phyloP scores from a whole-genome alignment of 208 protist species.

The Porcisia deanei region DNA sequence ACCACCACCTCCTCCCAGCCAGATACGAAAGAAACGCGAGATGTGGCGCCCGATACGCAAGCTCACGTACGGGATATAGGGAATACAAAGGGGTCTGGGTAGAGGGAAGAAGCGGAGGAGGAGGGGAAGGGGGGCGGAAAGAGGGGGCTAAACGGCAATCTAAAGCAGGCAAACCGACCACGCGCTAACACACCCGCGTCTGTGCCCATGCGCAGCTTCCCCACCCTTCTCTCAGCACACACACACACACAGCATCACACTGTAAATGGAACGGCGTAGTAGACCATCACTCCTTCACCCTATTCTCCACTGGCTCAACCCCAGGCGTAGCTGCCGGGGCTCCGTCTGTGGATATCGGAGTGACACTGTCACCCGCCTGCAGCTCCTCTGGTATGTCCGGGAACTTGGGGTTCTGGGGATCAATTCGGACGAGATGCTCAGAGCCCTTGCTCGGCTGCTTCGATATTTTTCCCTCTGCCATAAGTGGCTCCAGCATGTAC shows the following conservation, averaged over 20 bases:
- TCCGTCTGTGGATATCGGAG: conserved; percentile 4
- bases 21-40: background rate
- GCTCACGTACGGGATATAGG: background rate
- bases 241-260: background rate
- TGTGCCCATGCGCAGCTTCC: too few relatives aligned
- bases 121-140: too few relatives aligned
- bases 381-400: conserved; percentile 88
- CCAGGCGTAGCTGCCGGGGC: background rate
- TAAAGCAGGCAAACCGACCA: background rate
- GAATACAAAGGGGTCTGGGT: background rate
- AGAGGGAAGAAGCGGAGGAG: background rate
- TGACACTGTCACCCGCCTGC: conserved; percentile 28
- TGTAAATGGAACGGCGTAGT: background rate
- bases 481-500: conserved; percentile 86
- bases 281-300: conserved; percentile 5
- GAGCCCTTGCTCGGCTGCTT: conserved; percentile 71
- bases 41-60: background rate
- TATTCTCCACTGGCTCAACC: background rate
- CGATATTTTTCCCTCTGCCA: conserved; percentile 73
- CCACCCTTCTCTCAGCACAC: background rate
- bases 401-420: conserved; percentile 82
- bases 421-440: conserved; percentile 53
- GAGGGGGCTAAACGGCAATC: background rate
- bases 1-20: background rate
- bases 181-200: background rate